Base-by-base conservation (phyloP, 129 eudicot genomes). In the Kitagawia praeruptora region DNA sequence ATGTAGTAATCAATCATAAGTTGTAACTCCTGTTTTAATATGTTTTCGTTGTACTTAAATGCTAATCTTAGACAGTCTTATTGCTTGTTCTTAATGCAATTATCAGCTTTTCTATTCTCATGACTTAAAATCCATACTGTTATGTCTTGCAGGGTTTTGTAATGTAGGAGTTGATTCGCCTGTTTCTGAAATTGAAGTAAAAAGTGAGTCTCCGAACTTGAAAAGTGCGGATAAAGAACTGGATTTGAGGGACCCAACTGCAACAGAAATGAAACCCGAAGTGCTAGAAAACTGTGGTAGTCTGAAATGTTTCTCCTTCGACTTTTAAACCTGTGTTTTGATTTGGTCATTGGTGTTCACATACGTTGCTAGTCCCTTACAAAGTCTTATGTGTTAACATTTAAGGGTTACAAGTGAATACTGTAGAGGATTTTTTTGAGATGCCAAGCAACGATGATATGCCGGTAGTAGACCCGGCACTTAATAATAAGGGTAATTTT, bases 261-360 rank as follows among this genome's bases (percentile, higher is more conserved):
- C 19, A 11, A 28, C 71, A 25, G 0, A 71, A 0, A 8, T 25
- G 49, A 74, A 82, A 67, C 28, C 31, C 21, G 10, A 48, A 45
- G 10, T 66, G 0, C 5, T n/a, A 6, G 12, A 6, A 23, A 76
- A 40, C 66, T 70, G 27, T 37, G 82, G 88, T 85, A 72, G 40
- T 76, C 67, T n/a, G 21, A 11, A 39, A 18, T 25, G 15, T 28
- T 28, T n/a, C 9, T 28, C 38, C 16, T 64, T 3, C 0, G 9
- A 0, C 18, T 42, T 8, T 70, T 37, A 0, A 18, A 70, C 4
- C 27, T 13, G 12, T 13, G n/a, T 70, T 4, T 70, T 37, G 40
- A 14, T 70, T 6, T 4, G 9, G 19, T 15, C 21, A 8, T 23
- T 41, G 5, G 39, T 45, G 10, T 71, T 37, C 12, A 11, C 7